Evolutionary conservation across 768 basidiomycete genomes (phyloP).

Genomic region (Daedaleopsis nitida): DNA sequence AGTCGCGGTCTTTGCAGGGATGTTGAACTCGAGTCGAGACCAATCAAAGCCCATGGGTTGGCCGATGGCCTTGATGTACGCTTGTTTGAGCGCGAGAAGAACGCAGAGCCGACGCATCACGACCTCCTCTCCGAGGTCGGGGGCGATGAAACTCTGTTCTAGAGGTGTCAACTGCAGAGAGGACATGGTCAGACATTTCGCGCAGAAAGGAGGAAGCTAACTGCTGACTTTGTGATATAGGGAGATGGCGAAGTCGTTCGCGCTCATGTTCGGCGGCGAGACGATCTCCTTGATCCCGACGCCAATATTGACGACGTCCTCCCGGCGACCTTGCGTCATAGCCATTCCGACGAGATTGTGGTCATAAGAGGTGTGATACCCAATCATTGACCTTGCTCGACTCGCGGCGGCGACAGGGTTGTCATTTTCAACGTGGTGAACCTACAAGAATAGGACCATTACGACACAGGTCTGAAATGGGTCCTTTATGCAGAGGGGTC

Average conservation of each 20-base stretch:
- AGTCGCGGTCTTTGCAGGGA: conserved; percentile 58
- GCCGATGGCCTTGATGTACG: conserved; percentile 84
- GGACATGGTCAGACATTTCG: background rate
- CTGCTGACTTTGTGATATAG: conserved; percentile 69
- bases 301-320: conserved; percentile 80
- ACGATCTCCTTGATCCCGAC: conserved; percentile 75
- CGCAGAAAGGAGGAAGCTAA: background rate
- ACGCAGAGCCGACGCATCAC: conserved; percentile 76
- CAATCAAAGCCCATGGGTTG: conserved; percentile 81
- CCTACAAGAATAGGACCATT: background rate
- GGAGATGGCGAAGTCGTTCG: conserved; percentile 70
- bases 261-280: conserved; percentile 59
- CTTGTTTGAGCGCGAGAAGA: conserved; percentile 75
- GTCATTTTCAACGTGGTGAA: conserved; percentile 47
- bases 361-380: conserved; percentile 72
- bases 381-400: conserved; percentile 74
- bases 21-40: conserved; percentile 80
- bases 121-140: conserved; percentile 59
- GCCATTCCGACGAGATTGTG: conserved; percentile 80
- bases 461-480: conserved; percentile 14
- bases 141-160: conserved; percentile 56
- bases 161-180: conserved; percentile 44
- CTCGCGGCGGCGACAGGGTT: conserved; percentile 61
- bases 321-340: conserved; percentile 77
- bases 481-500: background rate